Conservation (phyloP, 495 filamentous ascomycete species). For the Penicillium crystallinum region DNA sequence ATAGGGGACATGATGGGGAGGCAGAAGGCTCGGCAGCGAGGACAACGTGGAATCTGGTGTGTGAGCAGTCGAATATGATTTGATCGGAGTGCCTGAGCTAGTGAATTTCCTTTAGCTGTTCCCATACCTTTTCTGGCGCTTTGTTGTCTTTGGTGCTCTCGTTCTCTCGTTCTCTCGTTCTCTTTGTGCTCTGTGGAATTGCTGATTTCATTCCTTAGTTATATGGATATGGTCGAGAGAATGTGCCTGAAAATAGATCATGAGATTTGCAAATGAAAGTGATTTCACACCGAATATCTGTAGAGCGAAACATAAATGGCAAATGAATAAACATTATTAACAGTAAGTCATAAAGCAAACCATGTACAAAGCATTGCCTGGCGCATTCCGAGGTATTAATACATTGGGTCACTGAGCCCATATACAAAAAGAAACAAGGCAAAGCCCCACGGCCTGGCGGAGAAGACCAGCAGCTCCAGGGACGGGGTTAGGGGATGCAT, state of each 20-base stretch:
- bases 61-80: constrained; percentile 11
- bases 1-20: neutral
- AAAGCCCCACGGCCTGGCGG: constrained; percentile 20
- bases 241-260: neutral
- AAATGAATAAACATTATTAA: constrained; percentile 29
- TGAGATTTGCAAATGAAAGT: neutral
- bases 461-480: constrained; percentile 38
- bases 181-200: too few relatives aligned
- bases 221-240: neutral
- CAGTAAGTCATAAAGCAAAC: constrained; percentile 18
- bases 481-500: constrained; percentile 12
- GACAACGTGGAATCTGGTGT: constrained; percentile 13
- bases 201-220: neutral
- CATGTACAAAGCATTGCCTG: constrained; percentile 25
- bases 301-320: neutral
- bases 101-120: neutral
- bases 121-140: neutral
- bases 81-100: neutral
- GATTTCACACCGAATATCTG: neutral
- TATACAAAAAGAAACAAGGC: constrained; percentile 9
- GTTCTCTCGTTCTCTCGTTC: neutral
- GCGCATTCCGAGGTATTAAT: constrained; percentile 26
- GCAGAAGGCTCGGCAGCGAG: neutral
- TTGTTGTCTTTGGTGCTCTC: neutral
- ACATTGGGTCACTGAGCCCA: constrained; percentile 13